phyloP scores from a whole-genome alignment of 768 basidiomycete species.

The Leucogyrophana mollusca region DNA sequence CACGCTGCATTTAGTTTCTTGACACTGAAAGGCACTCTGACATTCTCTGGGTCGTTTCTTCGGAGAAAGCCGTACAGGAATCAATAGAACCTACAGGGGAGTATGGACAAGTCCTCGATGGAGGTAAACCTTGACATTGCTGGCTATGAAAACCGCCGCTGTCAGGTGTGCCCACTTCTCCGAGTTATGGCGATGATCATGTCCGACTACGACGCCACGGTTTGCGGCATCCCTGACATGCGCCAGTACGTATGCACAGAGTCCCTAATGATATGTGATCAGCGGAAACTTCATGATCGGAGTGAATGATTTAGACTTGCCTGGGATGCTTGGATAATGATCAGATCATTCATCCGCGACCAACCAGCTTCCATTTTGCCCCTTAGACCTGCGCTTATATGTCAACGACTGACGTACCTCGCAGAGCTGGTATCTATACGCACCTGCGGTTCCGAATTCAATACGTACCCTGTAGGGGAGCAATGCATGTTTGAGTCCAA shows the following conservation, averaged over 20 bases:
- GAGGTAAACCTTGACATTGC: constrained; percentile 68
- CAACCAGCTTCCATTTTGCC: constrained; percentile 88
- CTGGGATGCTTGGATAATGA: constrained; percentile 80
- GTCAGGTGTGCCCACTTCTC: constrained; percentile 76
- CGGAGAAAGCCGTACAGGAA: not conserved
- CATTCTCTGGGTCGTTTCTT: not conserved
- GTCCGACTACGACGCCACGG: constrained; percentile 78
- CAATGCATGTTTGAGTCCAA: not conserved
- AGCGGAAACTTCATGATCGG: no score
- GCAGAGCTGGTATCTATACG: constrained; percentile 6
- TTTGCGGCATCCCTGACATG: constrained; percentile 49
- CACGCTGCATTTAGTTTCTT: constrained; percentile 66
- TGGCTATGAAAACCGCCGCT: constrained; percentile 63
- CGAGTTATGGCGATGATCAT: constrained; percentile 85
- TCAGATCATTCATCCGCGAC: constrained; percentile 90
- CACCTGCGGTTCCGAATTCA: constrained; percentile 87
- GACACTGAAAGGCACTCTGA: constrained; percentile 79
- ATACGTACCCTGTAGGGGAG: constrained; percentile 61
- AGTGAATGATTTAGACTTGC: constrained; percentile 31
- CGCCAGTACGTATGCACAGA: constrained; percentile 67
- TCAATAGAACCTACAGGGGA: constrained; percentile 52
- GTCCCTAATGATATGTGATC: constrained; percentile 47
- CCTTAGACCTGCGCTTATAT: constrained; percentile 53
- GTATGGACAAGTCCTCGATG: constrained; percentile 75
- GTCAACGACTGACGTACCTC: not conserved